A percentile compares a stretch with the other conserved stretches of the same genome.
Conservation (phyloP, 2,329 filamentous ascomycete species). For the Ustilaginoidea virens region DNA sequence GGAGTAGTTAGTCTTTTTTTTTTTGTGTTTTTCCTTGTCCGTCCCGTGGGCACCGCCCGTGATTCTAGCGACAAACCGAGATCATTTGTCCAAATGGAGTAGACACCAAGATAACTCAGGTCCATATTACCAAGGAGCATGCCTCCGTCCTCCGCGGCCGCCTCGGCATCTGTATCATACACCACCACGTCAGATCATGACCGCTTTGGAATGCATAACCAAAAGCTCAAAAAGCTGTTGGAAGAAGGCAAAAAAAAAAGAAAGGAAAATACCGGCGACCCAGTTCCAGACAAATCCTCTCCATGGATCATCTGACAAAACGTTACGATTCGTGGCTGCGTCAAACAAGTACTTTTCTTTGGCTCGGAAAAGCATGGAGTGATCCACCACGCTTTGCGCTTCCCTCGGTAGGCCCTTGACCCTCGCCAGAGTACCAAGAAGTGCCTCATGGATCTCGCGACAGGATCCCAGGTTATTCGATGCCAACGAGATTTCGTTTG, state of each 20-base stretch:
- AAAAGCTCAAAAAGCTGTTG: no score
- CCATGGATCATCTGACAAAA: conserved; percentile 59
- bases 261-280: conserved; percentile 41
- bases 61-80: conserved; percentile 32
- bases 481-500: conserved; percentile 21
- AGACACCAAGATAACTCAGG: conserved; percentile 60
- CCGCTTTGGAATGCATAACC: no score
- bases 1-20: conserved; percentile 6
- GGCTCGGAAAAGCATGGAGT: conserved; percentile 43
- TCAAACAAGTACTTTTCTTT: conserved; percentile 50
- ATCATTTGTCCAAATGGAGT: conserved; percentile 55
- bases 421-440: conserved; percentile 29
- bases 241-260: no score
- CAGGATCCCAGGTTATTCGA: conserved; percentile 29
- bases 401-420: conserved; percentile 31
- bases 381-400: conserved; percentile 37
- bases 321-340: conserved; percentile 45
- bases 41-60: no score
- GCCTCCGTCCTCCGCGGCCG: conserved; percentile 48
- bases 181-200: conserved; percentile 7
- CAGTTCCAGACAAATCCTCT: conserved; percentile 69
- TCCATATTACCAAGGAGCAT: conserved; percentile 57
- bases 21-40: not conserved
- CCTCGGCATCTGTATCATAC: conserved; percentile 37
- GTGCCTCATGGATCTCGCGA: conserved; percentile 40